Conservation (phyloP, 495 filamentous ascomycete genomes). For the Podospora pseudocomata region DNA sequence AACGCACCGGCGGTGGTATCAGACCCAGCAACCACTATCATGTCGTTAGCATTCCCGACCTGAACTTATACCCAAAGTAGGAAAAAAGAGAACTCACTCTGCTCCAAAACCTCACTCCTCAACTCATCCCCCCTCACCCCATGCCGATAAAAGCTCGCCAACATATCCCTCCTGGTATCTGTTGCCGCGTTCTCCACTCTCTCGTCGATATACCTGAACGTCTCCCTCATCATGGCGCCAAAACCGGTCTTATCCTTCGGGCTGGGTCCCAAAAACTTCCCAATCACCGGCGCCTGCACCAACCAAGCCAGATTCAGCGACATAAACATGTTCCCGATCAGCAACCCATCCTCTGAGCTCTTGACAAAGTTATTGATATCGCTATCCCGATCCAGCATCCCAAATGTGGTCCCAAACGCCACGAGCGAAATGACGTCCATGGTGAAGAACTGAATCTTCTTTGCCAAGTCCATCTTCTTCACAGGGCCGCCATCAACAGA, state of each 20-base stretch:
- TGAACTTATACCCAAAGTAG: too few species aligned
- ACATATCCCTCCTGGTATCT: conserved; percentile 33
- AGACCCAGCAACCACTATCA: conserved; percentile 40
- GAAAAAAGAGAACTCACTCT: conserved; percentile 2
- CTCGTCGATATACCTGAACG: conserved; percentile 26
- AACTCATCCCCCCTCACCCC: conserved; percentile 40
- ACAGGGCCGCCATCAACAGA: conserved; percentile 32
- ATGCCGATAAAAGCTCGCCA: conserved; percentile 42
- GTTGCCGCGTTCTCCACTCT: conserved; percentile 28
- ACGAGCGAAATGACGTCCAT: conserved; percentile 41
- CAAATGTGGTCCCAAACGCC: conserved; percentile 37
- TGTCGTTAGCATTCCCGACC: too few species aligned
- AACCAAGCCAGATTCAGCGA: conserved; percentile 40
- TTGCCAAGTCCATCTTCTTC: conserved; percentile 44
- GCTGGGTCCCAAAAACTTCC: conserved; percentile 45
- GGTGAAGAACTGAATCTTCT: conserved; percentile 38
- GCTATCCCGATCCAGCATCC: conserved; percentile 31
- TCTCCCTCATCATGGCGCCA: conserved; percentile 29
- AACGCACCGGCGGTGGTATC: conserved; percentile 62
- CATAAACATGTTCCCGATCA: conserved; percentile 25
- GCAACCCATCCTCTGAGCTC: conserved; percentile 26
- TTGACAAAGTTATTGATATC: conserved; percentile 33
- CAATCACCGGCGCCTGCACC: conserved; percentile 37
- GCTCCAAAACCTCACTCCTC: conserved; percentile 37
- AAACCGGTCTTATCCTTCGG: conserved; percentile 43